Evolutionary conservation across 1,284 basidiomycete genomes (phyloP).

Genomic region (Fistulina hepatica): DNA sequence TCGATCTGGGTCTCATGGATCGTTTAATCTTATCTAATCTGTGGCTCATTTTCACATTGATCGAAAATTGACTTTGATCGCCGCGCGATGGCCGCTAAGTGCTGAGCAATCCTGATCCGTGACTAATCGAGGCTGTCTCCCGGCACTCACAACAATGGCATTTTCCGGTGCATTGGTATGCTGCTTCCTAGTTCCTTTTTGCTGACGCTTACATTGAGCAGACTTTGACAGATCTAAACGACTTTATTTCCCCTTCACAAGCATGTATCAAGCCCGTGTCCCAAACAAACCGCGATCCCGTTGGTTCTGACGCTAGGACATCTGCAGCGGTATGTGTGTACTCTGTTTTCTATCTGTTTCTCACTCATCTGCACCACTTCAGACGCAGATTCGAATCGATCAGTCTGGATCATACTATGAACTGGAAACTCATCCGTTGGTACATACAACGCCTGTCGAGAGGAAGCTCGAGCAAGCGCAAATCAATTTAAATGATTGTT

Average conservation of each 20-base stretch:
- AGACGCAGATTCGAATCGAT: slow-evolving; percentile 90
- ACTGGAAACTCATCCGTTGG: slow-evolving; percentile 33
- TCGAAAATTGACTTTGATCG: too few relatives aligned
- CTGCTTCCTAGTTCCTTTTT: slow-evolving; percentile 1
- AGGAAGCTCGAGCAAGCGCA: slow-evolving; percentile 80
- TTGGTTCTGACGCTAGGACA: slow-evolving; percentile 26
- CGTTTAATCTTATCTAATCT: too few relatives aligned
- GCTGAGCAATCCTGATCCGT: too few relatives aligned
- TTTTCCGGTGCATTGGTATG: slow-evolving; percentile 83
- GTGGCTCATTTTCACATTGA: too few relatives aligned
- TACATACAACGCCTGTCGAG: slow-evolving; percentile 17
- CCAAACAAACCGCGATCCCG: too few relatives aligned
- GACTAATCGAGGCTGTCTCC: too few relatives aligned
- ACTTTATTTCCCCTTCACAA: slow-evolving; percentile 96
- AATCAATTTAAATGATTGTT: slow-evolving; percentile 92
- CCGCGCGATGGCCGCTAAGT: too few relatives aligned
- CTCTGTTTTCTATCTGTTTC: slow-evolving; percentile 9
- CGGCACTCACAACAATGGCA: slow-evolving; percentile 62
- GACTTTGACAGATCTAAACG: slow-evolving; percentile 92
- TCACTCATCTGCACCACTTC: slow-evolving; percentile 2
- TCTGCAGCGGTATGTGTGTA: slow-evolving; percentile 47
- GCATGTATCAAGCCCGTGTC: slow-evolving; percentile 96
- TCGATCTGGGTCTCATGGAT: too few relatives aligned
- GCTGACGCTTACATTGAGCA: slow-evolving; percentile 20
- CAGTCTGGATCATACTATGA: slow-evolving; percentile 73